These are phyloP conservation scores for Blepharisma undulans DNA, from an alignment of 169 alveolate genomes.

Conservation along the genomic window DNA sequence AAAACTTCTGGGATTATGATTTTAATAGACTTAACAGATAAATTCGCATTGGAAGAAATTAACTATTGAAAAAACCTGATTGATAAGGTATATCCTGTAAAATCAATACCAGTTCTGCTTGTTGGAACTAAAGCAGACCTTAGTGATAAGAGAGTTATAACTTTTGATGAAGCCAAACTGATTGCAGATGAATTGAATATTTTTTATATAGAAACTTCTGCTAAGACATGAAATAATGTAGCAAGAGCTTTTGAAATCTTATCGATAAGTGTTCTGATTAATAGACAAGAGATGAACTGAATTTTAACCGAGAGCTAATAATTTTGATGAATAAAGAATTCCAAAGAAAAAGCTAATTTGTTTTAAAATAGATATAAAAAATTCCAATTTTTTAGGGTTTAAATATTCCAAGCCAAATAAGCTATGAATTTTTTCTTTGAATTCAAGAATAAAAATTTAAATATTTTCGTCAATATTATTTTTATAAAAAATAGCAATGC, in stretches of 20 bases:
- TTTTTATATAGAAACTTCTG: slow-evolving; percentile 23
- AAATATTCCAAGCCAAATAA: no score
- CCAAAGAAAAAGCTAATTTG: no score
- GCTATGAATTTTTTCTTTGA: no score
- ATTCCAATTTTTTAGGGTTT: no score
- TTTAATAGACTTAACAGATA: neutral
- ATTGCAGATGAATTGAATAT: slow-evolving; percentile 77
- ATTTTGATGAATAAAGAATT: no score
- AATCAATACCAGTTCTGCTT: slow-evolving; percentile 90
- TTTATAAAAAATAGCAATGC: no score
- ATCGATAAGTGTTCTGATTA: neutral
- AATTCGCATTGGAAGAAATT: neutral
- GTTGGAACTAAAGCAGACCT: slow-evolving; percentile 96
- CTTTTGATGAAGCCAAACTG: slow-evolving; percentile 85
- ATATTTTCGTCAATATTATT: no score
- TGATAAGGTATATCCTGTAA: neutral
- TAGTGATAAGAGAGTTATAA: slow-evolving; percentile 91
- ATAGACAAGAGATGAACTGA: no score
- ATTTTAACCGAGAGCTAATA: no score
- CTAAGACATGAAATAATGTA: slow-evolving; percentile 31
- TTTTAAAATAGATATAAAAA: no score
- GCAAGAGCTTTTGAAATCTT: neutral
- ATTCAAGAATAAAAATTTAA: no score
- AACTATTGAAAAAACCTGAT: neutral
- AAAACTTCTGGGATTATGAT: neutral